A percentile compares a stretch with the other conserved stretches of the same genome.
phyloP scores from a whole-genome alignment of 441 rosid species.

The Euphorbia neoarborescens region DNA sequence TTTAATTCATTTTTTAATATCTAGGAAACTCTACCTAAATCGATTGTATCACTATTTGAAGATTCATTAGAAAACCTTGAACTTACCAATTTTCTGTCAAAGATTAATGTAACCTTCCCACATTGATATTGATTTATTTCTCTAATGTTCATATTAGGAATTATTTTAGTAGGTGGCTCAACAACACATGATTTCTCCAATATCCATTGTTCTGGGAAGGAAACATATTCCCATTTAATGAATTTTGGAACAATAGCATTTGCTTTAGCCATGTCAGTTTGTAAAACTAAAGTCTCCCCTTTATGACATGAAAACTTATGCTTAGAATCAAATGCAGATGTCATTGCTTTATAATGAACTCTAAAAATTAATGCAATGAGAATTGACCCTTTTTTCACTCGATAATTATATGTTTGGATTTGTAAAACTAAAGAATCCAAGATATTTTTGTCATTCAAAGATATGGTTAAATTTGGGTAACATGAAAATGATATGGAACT shows the following conservation, averaged over 20 bases:
- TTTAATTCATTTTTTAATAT: not conserved
- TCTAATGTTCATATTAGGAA: too few species aligned
- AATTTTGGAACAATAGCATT: not conserved
- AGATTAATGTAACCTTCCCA: not conserved
- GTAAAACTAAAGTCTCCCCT: too few species aligned
- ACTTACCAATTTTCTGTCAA: not conserved
- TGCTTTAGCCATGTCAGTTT: not conserved
- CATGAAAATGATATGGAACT: not conserved
- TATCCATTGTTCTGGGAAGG: not conserved
- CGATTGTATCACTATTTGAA: not conserved
- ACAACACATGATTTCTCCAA: not conserved
- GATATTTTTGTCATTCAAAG: too few species aligned
- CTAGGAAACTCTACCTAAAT: too few species aligned
- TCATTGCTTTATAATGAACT: too few species aligned
- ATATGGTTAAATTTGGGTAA: not conserved
- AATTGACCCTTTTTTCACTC: not conserved
- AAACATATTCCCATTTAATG: not conserved
- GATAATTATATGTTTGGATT: not conserved
- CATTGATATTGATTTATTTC: not conserved
- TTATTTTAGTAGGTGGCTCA: not conserved
- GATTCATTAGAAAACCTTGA: not conserved
- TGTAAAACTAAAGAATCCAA: not conserved
- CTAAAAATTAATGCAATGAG: not conserved
- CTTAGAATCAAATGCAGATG: too few species aligned
- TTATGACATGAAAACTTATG: too few species aligned